Evolutionary conservation across 345 rosid genomes (phyloP).

Genomic region (Gossypium bickii): DNA sequence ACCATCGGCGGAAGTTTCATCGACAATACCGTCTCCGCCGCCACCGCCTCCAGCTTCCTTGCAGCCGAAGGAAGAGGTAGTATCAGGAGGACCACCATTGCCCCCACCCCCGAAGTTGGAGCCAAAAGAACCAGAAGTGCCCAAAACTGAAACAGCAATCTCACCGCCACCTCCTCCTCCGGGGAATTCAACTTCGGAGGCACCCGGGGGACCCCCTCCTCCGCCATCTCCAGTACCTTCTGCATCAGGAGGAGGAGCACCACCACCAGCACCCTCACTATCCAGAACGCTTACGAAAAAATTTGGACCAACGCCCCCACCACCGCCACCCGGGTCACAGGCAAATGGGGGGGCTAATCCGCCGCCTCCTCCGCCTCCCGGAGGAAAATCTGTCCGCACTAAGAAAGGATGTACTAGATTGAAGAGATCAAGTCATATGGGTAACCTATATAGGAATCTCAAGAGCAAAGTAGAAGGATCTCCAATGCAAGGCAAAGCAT

Average conservation of each 20-base stretch:
- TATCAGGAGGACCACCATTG: slow-evolving; percentile 21
- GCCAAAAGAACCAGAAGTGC: slow-evolving; percentile 13
- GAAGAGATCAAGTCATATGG: slow-evolving; percentile 77
- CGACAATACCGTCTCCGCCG: not conserved
- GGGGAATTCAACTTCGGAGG: not conserved
- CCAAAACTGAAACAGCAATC: not conserved
- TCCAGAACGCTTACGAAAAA: no score
- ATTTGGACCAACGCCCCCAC: slow-evolving; percentile 16
- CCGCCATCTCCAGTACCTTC: slow-evolving; percentile 39
- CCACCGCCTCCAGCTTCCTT: slow-evolving; percentile 6
- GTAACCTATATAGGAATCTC: slow-evolving; percentile 67
- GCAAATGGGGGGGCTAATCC: slow-evolving; percentile 28
- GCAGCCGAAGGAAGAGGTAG: slow-evolving; percentile 14
- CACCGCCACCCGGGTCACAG: slow-evolving; percentile 33
- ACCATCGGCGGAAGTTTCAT: not conserved
- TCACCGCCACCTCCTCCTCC: slow-evolving; percentile 4
- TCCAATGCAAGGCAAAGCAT: slow-evolving; percentile 34
- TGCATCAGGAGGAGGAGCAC: slow-evolving; percentile 17
- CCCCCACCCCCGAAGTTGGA: slow-evolving; percentile 23
- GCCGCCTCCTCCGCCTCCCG: slow-evolving; percentile 68
- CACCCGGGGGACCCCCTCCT: not conserved
- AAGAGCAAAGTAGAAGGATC: slow-evolving; percentile 81
- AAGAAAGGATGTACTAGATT: slow-evolving; percentile 64
- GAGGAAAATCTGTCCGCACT: slow-evolving; percentile 51
- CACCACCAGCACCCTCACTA: slow-evolving; percentile 11